phyloP scores from a whole-genome alignment of 169 alveolate species.

The Cryptosporidium viatorum region DNA sequence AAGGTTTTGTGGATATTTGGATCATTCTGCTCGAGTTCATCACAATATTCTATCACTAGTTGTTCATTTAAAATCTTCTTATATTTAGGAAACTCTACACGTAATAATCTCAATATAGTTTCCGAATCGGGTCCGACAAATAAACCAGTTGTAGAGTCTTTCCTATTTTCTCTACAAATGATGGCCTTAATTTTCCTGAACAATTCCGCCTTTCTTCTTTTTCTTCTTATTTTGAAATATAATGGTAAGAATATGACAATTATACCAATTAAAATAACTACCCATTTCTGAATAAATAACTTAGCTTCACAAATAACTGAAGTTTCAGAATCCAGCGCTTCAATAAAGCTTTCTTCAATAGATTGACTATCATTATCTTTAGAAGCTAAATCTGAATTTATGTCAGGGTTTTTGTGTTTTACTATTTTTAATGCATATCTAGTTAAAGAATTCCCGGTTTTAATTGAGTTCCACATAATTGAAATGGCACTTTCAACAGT shows the following conservation, averaged over 20 bases:
- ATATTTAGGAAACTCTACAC: slow-evolving; percentile 38
- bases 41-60: slow-evolving; percentile 10
- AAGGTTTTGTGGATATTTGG: slow-evolving; percentile 50
- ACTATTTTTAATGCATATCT: slow-evolving; percentile 5
- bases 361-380: not conserved
- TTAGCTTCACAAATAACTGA: slow-evolving; percentile 26
- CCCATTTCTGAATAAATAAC: slow-evolving; percentile 41
- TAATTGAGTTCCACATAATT: slow-evolving; percentile 62
- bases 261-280: not conserved
- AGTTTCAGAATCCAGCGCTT: slow-evolving; percentile 25
- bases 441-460: slow-evolving; percentile 20
- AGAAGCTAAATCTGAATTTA: not conserved
- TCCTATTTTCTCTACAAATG: slow-evolving; percentile 46
- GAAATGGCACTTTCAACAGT: slow-evolving; percentile 34
- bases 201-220: slow-evolving; percentile 14
- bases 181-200: slow-evolving; percentile 15
- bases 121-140: slow-evolving; percentile 45
- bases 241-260: not conserved
- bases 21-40: slow-evolving; percentile 13
- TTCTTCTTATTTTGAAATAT: not conserved
- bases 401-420: not conserved
- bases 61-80: slow-evolving; percentile 6
- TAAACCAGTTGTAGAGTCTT: slow-evolving; percentile 39
- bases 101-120: slow-evolving; percentile 28
- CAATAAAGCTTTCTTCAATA: slow-evolving; percentile 2